Conservation (phyloP, 495 filamentous ascomycete genomes). For the Aspergillus ellipticus region DNA sequence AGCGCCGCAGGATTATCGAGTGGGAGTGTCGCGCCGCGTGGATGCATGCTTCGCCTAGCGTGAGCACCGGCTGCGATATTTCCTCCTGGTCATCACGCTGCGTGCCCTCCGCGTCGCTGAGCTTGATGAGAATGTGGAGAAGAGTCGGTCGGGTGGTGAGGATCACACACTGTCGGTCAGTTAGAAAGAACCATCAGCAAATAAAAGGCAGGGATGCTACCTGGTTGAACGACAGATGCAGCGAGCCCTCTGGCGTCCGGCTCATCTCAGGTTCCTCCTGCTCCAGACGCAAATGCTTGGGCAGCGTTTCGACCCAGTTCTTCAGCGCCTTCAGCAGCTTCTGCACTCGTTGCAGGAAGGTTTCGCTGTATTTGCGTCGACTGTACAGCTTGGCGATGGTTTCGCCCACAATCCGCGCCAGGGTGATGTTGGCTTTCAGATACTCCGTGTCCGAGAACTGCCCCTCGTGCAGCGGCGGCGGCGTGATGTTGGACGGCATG, state of each 20-base stretch:
- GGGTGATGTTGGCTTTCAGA: constrained; percentile 39
- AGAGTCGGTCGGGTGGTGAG: constrained; percentile 41
- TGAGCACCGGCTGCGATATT: constrained; percentile 40
- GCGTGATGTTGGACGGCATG: constrained; percentile 35
- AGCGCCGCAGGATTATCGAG: constrained; percentile 40
- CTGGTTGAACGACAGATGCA: constrained; percentile 42
- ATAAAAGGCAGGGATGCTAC: constrained; percentile 5
- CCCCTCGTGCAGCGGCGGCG: constrained; percentile 34
- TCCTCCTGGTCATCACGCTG: constrained; percentile 6
- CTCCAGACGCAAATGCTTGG: constrained; percentile 37
- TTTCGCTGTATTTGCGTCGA: constrained; percentile 41
- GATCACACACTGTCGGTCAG: constrained; percentile 33
- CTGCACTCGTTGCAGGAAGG: constrained; percentile 41
- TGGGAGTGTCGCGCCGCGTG: constrained; percentile 43
- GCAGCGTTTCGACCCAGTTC: constrained; percentile 43
- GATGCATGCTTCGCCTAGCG: constrained; percentile 44
- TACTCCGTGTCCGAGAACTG: constrained; percentile 41
- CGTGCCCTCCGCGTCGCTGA: constrained; percentile 20
- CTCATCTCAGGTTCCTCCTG: constrained; percentile 36
- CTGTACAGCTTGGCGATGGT: constrained; percentile 42
- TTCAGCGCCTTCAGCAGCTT: constrained; percentile 43
- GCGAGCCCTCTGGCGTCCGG: constrained; percentile 35
- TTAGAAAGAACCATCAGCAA: neutral
- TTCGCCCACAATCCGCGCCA: constrained; percentile 41
- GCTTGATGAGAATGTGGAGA: constrained; percentile 38